A percentile compares a stretch with the other conserved stretches of the same genome.
These are phyloP conservation scores for Didymella glomerata DNA, from an alignment of 2,329 filamentous ascomycete genomes.

Conservation along the genomic window DNA sequence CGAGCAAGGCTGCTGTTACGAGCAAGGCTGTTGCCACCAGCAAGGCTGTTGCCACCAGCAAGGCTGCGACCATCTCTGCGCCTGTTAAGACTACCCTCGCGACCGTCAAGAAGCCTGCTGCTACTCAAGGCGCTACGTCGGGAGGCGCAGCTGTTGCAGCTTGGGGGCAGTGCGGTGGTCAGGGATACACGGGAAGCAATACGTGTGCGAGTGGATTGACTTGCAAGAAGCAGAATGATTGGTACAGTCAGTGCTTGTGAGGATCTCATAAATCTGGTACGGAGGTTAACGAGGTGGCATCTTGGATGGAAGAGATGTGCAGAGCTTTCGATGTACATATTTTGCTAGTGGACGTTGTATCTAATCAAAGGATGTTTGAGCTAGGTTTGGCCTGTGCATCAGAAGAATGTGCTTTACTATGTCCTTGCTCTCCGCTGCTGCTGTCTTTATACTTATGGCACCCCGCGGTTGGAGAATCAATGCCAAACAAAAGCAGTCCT, in stretches of 20 bases:
- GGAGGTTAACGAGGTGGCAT: no score
- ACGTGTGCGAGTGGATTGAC: conserved; percentile 50
- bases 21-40: conserved; percentile 3
- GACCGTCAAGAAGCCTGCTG: conserved; percentile 31
- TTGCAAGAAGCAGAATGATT: conserved; percentile 54
- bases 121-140: conserved; percentile 19
- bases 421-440: no score
- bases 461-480: no score
- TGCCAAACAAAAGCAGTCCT: no score
- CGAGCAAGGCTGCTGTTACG: background rate
- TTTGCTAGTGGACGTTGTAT: background rate
- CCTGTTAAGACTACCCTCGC: conserved; percentile 32
- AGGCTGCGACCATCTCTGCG: conserved; percentile 9
- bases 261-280: background rate
- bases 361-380: no score
- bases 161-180: conserved; percentile 58
- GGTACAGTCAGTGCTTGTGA: conserved; percentile 57
- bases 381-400: no score
- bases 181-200: conserved; percentile 51
- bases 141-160: conserved; percentile 30
- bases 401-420: no score
- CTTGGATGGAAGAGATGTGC: no score
- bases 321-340: background rate
- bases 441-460: no score
- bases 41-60: conserved; percentile 4